Evolutionary conservation across 805 yeast species (phyloP).

Genomic region (Ogataea salicorniae): DNA sequence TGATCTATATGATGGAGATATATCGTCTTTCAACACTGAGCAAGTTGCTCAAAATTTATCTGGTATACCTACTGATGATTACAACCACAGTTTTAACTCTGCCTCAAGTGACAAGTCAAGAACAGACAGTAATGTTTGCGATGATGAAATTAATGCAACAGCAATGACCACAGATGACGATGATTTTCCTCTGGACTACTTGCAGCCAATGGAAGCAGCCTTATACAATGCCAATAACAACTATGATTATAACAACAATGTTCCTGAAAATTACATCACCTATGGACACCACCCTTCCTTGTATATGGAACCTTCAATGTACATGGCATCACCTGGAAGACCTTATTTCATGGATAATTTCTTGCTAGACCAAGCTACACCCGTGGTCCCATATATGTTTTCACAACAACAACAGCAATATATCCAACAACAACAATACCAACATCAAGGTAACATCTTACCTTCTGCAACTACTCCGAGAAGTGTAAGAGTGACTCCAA

Average conservation of each 20-base stretch:
- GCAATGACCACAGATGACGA: slow-evolving; percentile 39
- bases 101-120: too few species aligned
- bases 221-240: slow-evolving; percentile 18
- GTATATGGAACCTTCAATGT: slow-evolving; percentile 24
- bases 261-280: slow-evolving; percentile 13
- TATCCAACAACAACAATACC: slow-evolving; percentile 12
- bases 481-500: slow-evolving; percentile 15
- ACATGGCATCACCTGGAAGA: slow-evolving; percentile 23
- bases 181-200: slow-evolving; percentile 69
- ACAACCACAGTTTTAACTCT: too few species aligned
- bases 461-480: slow-evolving; percentile 11
- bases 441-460: neutral
- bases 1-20: slow-evolving; percentile 14
- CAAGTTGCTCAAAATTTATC: slow-evolving; percentile 7
- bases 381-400: slow-evolving; percentile 25
- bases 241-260: slow-evolving; percentile 28
- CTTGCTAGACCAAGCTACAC: slow-evolving; percentile 26
- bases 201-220: slow-evolving; percentile 24
- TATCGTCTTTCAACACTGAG: slow-evolving; percentile 5
- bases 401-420: slow-evolving; percentile 12
- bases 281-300: slow-evolving; percentile 21
- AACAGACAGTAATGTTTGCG: too few species aligned
- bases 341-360: slow-evolving; percentile 17
- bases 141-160: neutral
- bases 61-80: too few species aligned